Conservation (phyloP, 345 rosid genomes). For the Aquilaria sinensis region DNA sequence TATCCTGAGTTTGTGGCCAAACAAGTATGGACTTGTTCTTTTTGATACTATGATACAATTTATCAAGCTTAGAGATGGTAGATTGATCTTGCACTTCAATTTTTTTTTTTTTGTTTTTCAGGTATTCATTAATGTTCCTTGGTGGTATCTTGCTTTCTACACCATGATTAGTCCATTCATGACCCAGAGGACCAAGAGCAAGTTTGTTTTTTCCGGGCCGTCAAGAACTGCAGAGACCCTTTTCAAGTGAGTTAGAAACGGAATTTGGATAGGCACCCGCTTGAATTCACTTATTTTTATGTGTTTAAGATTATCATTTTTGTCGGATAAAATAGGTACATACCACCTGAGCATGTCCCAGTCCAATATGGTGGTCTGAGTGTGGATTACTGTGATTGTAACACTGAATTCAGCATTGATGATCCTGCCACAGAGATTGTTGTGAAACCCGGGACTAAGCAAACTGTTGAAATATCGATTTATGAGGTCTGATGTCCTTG, state of each 20-base stretch:
- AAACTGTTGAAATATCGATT: constrained; percentile 69
- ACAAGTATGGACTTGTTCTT: constrained; percentile 35
- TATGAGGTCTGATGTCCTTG: constrained; percentile 46
- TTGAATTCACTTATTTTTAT: neutral
- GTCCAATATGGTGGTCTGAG: constrained; percentile 85
- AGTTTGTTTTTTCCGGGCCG: constrained; percentile 53
- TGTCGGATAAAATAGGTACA: constrained; percentile 35
- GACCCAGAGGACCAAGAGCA: constrained; percentile 64
- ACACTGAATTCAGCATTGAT: constrained; percentile 55
- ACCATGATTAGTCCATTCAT: constrained; percentile 58
- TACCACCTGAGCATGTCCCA: constrained; percentile 75
- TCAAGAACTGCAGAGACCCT: constrained; percentile 52
- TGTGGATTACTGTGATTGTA: constrained; percentile 66
- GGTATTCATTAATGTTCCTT: constrained; percentile 67
- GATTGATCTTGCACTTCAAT: neutral
- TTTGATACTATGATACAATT: too few species aligned
- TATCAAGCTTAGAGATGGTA: too few species aligned
- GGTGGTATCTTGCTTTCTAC: constrained; percentile 60
- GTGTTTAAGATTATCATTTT: neutral
- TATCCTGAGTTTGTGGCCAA: constrained; percentile 87
- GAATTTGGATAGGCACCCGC: too few species aligned
- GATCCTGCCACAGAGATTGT: constrained; percentile 58
- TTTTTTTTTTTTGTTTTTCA: constrained; percentile 13
- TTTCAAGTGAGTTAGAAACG: constrained; percentile 46
- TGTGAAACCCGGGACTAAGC: constrained; percentile 69